Evolutionary conservation across 1,139 yeast genomes (phyloP).

Genomic region (Magnusiomyces sp.): DNA sequence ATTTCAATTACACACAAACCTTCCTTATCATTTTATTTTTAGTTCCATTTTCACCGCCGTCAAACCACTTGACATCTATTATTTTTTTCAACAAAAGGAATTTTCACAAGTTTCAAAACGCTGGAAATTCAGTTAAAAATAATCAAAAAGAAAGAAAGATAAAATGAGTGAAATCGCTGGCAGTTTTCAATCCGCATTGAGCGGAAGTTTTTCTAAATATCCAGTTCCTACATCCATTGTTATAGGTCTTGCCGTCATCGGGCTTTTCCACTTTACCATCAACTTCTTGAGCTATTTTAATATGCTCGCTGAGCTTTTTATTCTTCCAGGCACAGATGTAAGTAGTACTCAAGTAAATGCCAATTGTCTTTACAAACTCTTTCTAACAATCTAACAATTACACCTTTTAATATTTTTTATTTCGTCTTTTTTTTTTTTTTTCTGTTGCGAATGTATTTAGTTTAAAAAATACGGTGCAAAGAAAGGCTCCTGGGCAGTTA

Average conservation of each 20-base stretch:
- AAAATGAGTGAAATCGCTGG: no score
- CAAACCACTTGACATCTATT: no score
- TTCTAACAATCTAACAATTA: not conserved
- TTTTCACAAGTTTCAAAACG: no score
- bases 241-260: constrained; percentile 30
- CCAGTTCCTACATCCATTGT: not conserved
- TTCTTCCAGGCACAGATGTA: constrained; percentile 52
- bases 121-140: no score
- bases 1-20: no score
- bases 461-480: constrained; percentile 63
- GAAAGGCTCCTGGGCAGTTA: constrained; percentile 71
- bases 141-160: no score
- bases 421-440: not conserved
- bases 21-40: no score
- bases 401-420: not conserved
- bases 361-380: constrained; percentile 7
- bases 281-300: constrained; percentile 36
- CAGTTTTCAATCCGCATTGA: no score
- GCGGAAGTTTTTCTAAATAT: no score
- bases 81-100: no score
- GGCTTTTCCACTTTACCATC: constrained; percentile 43
- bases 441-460: not conserved
- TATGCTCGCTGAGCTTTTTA: constrained; percentile 47
- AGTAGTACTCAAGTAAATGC: no score
- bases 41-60: no score